Percentiles rank a stretch among this genome's conserved stretches.
phyloP scores from a whole-genome alignment of 192 early-diverging fungal genomes.

The Coemansia furcata region DNA sequence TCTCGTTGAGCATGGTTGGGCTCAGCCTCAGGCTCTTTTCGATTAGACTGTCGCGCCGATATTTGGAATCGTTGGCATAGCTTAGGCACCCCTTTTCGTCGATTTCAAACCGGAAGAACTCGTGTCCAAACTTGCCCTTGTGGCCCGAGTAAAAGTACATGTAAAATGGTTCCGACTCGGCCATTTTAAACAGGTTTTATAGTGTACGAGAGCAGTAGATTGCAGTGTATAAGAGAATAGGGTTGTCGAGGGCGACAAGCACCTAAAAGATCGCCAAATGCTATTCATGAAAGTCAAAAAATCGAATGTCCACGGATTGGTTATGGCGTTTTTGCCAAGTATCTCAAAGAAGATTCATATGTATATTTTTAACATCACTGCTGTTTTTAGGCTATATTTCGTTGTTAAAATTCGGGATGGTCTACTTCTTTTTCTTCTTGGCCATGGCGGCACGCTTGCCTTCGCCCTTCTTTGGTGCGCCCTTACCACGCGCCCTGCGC shows the following conservation, averaged over 20 bases:
- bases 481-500: conserved; percentile 72
- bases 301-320: neutral
- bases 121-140: conserved; percentile 94
- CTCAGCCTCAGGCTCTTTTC: conserved; percentile 85
- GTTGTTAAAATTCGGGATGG: neutral
- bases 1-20: conserved; percentile 75
- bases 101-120: conserved; percentile 98
- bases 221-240: neutral
- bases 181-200: conserved; percentile 1
- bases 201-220: neutral
- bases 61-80: conserved; percentile 98
- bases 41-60: conserved; percentile 96
- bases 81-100: conserved; percentile 79
- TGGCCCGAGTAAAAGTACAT: conserved; percentile 72
- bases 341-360: neutral
- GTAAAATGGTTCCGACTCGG: conserved; percentile 23
- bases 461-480: conserved; percentile 69
- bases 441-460: conserved; percentile 46
- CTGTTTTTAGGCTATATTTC: neutral
- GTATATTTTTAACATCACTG: neutral
- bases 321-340: neutral
- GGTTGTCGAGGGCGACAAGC: neutral
- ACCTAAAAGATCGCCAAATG: neutral
- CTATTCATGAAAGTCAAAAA: neutral
- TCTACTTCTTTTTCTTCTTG: conserved; percentile 32